Evolutionary conservation across 2,329 filamentous ascomycete genomes (phyloP), one percentile per base, ranked within the genome.

Genomic region (Pseudogymnoascus sp.): DNA sequence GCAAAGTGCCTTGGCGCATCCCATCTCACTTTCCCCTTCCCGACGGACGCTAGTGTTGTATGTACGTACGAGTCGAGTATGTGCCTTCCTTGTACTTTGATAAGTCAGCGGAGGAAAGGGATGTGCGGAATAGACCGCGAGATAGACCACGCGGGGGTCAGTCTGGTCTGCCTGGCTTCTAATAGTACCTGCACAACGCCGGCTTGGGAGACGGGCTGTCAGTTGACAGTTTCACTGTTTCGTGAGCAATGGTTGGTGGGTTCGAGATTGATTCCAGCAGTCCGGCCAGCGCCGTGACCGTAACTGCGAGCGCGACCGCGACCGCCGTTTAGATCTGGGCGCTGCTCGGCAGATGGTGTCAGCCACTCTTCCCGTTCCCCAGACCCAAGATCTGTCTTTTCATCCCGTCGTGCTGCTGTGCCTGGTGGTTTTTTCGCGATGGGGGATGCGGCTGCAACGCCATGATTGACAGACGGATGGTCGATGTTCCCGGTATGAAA

Each of bases 11-110:
- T 50, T 50, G 43, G 43, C 24, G 14, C 43, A 50, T 50, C 24
- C 43, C 43, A 50, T 50, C 43, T 50, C 43, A 50, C 43, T 50
- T 50, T 28, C 43, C 43, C 24, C 43, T 50, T 50, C 24, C 43
- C 24, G 43, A n/a, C 24, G 14, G 14, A 50, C 43, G 24, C 43
- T 50, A 50, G 43, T 50, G 14, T 6, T 28, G 43, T 28, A 50
- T 28, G 43, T 26, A 50, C 12, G 43, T 50, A 28, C 43, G 43
- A 28, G 43, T 50, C 43, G 43, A 50, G 43, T n/a, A 26, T 46
- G 43, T 26, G 43, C 14, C 43, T 28, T n/a, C 43, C 43, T n/a
- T 28, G 43, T 50, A 50, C 11, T 46, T 46, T 46, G 12, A 16
- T 41, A 22, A 4, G 40, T 19, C 38, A 40, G 37, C n/a, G 37